Percentiles rank a stretch among this genome's conserved stretches.
Evolutionary conservation across 805 yeast species (phyloP).

Genomic region (Yamadazyma phyllophila): DNA sequence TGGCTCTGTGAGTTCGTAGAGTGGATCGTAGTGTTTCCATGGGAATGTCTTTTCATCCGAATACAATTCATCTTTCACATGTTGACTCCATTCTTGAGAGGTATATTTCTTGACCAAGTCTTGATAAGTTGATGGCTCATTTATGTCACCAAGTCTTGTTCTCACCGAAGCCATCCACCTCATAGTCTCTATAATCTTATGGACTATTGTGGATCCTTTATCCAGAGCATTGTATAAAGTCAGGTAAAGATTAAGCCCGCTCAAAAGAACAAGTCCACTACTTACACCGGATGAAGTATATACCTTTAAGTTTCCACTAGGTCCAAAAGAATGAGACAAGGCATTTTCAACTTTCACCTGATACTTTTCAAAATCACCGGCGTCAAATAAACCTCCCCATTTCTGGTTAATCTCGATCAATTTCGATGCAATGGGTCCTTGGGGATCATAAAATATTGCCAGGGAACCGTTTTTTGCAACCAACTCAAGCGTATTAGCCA

Average conservation of each 20-base stretch:
- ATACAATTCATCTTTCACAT: conserved; percentile 46
- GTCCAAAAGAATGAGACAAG: conserved; percentile 25
- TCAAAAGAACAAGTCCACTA: conserved; percentile 76
- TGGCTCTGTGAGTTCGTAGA: conserved; percentile 72
- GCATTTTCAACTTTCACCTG: conserved; percentile 48
- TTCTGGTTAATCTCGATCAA: conserved; percentile 49
- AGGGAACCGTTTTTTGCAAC: conserved; percentile 77
- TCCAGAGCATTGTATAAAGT: conserved; percentile 23
- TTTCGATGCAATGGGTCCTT: conserved; percentile 66
- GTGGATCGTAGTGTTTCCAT: conserved; percentile 78
- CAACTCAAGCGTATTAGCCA: conserved; percentile 64
- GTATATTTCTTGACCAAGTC: conserved; percentile 42
- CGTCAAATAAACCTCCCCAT: conserved; percentile 65
- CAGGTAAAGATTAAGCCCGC: conserved; percentile 70
- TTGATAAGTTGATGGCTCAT: neutral
- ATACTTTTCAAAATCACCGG: conserved; percentile 67
- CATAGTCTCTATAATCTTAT: conserved; percentile 78
- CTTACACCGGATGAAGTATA: conserved; percentile 66
- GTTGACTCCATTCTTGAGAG: conserved; percentile 55
- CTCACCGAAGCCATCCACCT: conserved; percentile 91
- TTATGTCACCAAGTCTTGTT: conserved; percentile 75
- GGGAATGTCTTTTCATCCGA: conserved; percentile 54
- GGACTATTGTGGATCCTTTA: conserved; percentile 43
- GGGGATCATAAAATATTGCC: conserved; percentile 79
- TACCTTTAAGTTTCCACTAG: conserved; percentile 20